Conservation (phyloP, 192 early-diverging fungal species). For the Funneliformis mosseae region DNA sequence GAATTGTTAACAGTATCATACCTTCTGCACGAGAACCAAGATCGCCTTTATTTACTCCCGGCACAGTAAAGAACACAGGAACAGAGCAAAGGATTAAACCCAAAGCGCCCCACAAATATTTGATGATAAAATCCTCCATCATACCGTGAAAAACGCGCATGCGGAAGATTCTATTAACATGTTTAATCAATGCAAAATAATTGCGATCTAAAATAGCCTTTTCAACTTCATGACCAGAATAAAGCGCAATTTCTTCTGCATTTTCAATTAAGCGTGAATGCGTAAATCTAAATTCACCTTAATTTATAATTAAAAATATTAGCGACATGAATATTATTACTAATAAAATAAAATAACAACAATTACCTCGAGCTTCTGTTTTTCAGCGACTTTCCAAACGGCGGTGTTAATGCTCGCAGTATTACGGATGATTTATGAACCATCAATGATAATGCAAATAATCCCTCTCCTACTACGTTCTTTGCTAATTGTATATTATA, state of each 20-base stretch:
- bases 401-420: conserved; percentile 84
- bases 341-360: not conserved
- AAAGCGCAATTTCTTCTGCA: conserved; percentile 95
- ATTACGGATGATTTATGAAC: conserved; percentile 78
- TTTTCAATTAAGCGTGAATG: conserved; percentile 95
- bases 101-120: conserved; percentile 96
- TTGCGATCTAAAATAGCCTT: conserved; percentile 76
- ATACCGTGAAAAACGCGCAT: conserved; percentile 89
- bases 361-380: conserved; percentile 78
- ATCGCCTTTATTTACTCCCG: conserved; percentile 43
- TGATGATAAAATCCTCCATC: conserved; percentile 98
- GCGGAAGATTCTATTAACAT: conserved; percentile 85
- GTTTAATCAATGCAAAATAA: conserved; percentile 80
- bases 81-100: conserved; percentile 84
- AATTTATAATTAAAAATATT: conserved; percentile 23
- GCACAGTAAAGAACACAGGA: conserved; percentile 74
- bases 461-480: conserved; percentile 82
- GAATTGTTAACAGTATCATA: conserved; percentile 19
- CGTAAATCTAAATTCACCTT: conserved; percentile 93
- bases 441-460: conserved; percentile 80
- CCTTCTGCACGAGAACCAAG: conserved; percentile 59
- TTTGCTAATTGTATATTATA: conserved; percentile 88
- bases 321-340: not conserved
- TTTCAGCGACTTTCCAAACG: conserved; percentile 95
- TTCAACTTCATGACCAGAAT: conserved; percentile 82